Evolutionary conservation across 1,284 basidiomycete species (phyloP).

Genomic region (Irpex lacteus): DNA sequence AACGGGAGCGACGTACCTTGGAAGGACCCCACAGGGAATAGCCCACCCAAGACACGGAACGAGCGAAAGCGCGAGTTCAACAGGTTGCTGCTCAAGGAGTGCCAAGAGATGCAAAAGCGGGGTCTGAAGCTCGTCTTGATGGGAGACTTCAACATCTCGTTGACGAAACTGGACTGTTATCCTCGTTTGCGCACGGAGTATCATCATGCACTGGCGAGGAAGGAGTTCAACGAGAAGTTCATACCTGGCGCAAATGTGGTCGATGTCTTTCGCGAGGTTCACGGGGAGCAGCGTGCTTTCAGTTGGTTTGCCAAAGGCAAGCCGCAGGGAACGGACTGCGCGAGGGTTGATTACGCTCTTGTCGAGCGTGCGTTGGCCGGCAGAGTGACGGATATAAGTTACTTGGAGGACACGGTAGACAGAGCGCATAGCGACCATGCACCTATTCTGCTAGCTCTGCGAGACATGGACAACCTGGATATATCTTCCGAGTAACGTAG

Average conservation of each 20-base stretch:
- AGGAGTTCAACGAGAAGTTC: conserved; percentile 25
- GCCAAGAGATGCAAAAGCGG: conserved; percentile 19
- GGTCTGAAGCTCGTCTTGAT: conserved; percentile 24
- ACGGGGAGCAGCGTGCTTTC: conserved; percentile 19
- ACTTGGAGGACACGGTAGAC: conserved; percentile 22
- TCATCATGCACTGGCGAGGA: conserved; percentile 22
- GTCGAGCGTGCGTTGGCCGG: conserved; percentile 19
- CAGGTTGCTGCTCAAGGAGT: conserved; percentile 23
- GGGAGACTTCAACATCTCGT: conserved; percentile 28
- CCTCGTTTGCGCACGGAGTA: conserved; percentile 25
- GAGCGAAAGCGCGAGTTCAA: conserved; percentile 30
- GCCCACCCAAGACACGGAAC: conserved; percentile 24
- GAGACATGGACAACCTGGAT: conserved; percentile 14
- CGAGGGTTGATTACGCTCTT: conserved; percentile 26
- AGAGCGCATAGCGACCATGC: conserved; percentile 27
- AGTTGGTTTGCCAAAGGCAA: conserved; percentile 29
- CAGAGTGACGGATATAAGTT: conserved; percentile 19
- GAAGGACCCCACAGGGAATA: conserved; percentile 21
- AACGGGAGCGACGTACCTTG: conserved; percentile 29
- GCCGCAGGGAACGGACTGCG: conserved; percentile 24
- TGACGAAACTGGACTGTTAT: conserved; percentile 21
- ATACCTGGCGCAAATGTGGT: conserved; percentile 20
- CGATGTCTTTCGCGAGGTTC: conserved; percentile 21
- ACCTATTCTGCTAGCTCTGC: conserved; percentile 20
- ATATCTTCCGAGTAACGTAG: background rate